Evolutionary conservation across 192 early-diverging fungal genomes (phyloP).

Genomic region (Phlyctochytrium planicorne): DNA sequence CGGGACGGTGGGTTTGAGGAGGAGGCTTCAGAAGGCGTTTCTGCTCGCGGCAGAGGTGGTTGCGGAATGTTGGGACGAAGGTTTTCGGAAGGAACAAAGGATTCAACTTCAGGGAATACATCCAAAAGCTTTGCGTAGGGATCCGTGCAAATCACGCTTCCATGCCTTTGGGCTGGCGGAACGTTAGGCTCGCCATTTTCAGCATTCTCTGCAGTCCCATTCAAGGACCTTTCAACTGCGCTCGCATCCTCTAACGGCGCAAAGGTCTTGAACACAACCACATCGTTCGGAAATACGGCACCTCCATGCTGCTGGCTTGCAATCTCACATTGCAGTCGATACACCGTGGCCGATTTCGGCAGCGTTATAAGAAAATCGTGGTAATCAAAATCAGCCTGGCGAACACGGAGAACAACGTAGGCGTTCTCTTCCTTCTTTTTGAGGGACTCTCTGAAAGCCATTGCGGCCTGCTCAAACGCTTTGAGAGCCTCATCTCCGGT

Average conservation of each 20-base stretch:
- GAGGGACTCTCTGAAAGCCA: constrained; percentile 11
- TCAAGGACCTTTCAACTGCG: too few species aligned
- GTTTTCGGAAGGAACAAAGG: too few species aligned
- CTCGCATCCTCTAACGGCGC: neutral
- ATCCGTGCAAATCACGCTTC: neutral
- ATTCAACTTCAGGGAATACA: neutral
- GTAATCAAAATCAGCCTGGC: constrained; percentile 25
- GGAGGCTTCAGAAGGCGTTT: neutral
- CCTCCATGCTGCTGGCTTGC: constrained; percentile 14
- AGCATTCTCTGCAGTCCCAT: neutral
- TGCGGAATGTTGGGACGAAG: neutral
- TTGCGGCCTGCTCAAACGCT: constrained; percentile 6
- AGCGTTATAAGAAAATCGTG: constrained; percentile 24
- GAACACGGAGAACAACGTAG: constrained; percentile 19
- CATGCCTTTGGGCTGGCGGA: neutral
- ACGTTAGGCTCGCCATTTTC: neutral
- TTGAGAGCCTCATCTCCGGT: constrained; percentile 12
- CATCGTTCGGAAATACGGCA: constrained; percentile 16
- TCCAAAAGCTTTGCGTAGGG: neutral
- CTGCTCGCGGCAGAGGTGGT: neutral
- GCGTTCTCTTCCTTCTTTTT: constrained; percentile 11
- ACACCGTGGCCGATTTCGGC: constrained; percentile 14
- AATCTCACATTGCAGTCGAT: constrained; percentile 26
- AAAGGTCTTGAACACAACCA: constrained; percentile 12
- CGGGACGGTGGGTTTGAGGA: neutral